These are phyloP conservation scores for Fonsecaea nubica DNA, from an alignment of 2,329 filamentous ascomycete species.

Conservation along the genomic window DNA sequence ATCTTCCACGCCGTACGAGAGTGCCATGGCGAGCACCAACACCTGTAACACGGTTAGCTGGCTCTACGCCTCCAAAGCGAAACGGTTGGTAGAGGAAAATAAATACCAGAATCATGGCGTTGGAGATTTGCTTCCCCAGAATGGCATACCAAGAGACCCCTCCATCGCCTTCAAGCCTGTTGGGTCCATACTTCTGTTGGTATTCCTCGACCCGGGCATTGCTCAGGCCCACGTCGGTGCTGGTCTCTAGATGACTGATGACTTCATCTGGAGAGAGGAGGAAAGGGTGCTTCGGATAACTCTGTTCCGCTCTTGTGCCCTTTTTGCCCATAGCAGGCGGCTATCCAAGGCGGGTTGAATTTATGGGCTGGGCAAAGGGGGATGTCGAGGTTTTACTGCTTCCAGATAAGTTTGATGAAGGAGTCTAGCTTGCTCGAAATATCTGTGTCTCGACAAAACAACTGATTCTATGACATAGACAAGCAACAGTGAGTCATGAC, in stretches of 20 bases:
- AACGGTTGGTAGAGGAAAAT: too few species aligned
- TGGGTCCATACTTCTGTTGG: conserved; percentile 57
- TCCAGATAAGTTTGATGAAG: neutral
- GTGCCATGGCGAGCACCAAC: conserved; percentile 75
- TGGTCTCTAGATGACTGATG: conserved; percentile 53
- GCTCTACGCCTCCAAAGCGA: neutral
- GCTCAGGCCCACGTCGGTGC: conserved; percentile 57
- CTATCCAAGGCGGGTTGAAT: neutral
- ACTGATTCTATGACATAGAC: neutral
- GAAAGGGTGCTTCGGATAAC: conserved; percentile 46
- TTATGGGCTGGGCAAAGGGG: neutral
- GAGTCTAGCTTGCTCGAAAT: neutral
- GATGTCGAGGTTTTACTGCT: neutral
- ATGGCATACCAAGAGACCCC: conserved; percentile 58
- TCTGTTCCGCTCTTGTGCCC: conserved; percentile 36
- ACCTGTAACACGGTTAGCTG: conserved; percentile 27
- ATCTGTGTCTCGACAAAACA: neutral
- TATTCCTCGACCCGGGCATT: conserved; percentile 52
- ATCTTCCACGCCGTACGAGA: conserved; percentile 62
- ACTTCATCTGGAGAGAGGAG: conserved; percentile 48
- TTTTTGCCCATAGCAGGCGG: conserved; percentile 36
- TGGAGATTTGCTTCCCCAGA: conserved; percentile 59
- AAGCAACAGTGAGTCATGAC: neutral
- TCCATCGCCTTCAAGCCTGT: conserved; percentile 56
- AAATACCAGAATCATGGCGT: conserved; percentile 61